Base-by-base conservation (phyloP, 192 early-diverging fungal species). In the Oehlia diaphana region DNA sequence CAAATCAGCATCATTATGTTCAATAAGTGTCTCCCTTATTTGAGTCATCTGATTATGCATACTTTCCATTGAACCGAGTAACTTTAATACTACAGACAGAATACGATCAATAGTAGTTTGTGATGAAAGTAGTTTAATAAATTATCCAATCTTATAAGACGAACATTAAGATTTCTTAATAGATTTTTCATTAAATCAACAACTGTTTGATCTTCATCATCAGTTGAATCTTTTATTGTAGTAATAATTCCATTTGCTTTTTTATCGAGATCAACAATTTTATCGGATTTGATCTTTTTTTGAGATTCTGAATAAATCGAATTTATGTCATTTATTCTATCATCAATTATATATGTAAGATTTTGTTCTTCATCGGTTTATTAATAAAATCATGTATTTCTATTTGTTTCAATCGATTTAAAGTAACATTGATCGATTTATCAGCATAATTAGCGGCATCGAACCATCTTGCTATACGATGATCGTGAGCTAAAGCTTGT, bases 1-100 rank as follows among this genome's bases (percentile, higher is more conserved):
- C 37, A 78, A 67, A 53, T 63, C 76, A 53, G 76, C 76, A 69
- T 78, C 76, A 49, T 78, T 68, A 68, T 78, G 47, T 78, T 78
- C 65, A 61, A 49, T 28, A 35, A 78, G 67, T 6, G 37, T 47
- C 13, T 49, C 69, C 13, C 76, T 61, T n/a, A 78, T 69, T 50
- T 33, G 23, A 39, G 61, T 16, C 66, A 78, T 78, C 21, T 69
- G 58, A 53, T 44, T 66, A 28, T 66, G 76, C 66, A 68, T 68
- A 3, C 13, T 16, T 67, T 78, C 64, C 64, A 78, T 68, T 9
- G 28, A 26, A 23, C 3, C 44, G 12, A 78, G 44, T 68, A 33
- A n/a, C 9, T 78, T 66, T 35, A 78, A 23, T 26, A 78, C 21
- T 1, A 33, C 23, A n/a, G n/a, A 4, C 26, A 31, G 47, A 53